Conservation (phyloP, 352 stramenopile species). For the Globisporangium abappressorium region DNA sequence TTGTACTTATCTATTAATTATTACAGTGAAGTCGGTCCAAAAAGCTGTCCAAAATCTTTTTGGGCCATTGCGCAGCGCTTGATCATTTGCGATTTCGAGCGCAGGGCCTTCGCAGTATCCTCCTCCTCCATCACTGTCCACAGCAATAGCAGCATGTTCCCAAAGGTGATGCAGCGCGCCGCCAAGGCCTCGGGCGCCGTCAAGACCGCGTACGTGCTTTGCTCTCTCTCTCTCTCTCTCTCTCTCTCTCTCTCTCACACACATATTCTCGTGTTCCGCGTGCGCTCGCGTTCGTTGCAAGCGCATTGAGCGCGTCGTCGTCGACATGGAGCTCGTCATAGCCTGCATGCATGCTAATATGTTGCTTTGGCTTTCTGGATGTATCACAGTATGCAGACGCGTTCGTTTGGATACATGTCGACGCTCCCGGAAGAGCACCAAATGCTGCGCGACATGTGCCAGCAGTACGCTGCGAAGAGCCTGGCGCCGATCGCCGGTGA, state of each 20-base stretch:
- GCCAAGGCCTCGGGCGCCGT: conserved; percentile 10
- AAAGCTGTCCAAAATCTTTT: conserved; percentile 1
- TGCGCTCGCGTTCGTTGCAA: not conserved
- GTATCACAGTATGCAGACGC: conserved; percentile 23
- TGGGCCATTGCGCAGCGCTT: not conserved
- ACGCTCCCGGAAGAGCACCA: conserved; percentile 91
- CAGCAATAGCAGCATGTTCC: conserved; percentile 8
- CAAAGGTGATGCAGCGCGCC: conserved; percentile 18
- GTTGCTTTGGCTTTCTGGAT: not conserved
- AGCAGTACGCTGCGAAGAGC: conserved; percentile 94
- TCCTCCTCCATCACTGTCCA: not conserved
- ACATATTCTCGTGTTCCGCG: not conserved
- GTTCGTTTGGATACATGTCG: conserved; percentile 58
- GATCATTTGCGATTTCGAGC: not conserved
- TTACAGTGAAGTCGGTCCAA: not conserved
- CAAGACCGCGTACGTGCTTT: conserved; percentile 15
- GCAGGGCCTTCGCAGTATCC: not conserved
- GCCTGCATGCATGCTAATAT: not conserved
- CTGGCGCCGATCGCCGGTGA: conserved; percentile 87
- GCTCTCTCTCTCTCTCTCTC: not conserved
- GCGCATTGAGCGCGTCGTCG: not conserved
- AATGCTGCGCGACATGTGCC: conserved; percentile 97
- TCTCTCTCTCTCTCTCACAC: not conserved
- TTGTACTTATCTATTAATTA: not conserved
- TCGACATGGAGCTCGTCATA: not conserved